Evolutionary conservation across 805 yeast genomes (phyloP).

Genomic region (Kluyveromyces lactis): DNA sequence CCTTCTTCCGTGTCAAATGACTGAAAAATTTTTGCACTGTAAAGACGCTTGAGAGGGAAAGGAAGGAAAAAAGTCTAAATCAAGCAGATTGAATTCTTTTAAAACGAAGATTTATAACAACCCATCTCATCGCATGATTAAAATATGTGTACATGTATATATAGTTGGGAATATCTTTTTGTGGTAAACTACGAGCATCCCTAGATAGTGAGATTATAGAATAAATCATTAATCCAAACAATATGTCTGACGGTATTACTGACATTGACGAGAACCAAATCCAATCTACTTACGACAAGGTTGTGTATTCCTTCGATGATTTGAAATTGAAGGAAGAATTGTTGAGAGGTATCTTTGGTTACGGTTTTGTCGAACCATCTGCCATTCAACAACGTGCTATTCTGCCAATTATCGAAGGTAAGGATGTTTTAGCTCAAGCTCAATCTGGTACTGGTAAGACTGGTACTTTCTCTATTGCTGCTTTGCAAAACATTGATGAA

Average conservation of each 20-base stretch:
- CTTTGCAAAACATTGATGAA: conserved; percentile 68
- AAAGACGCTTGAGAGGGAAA: too few relatives aligned
- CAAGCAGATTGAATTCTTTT: too few relatives aligned
- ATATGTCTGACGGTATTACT: conserved; percentile 53
- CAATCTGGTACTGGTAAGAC: conserved; percentile 99
- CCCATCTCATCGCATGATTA: neutral
- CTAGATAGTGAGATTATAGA: too few relatives aligned
- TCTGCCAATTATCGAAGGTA: conserved; percentile 85
- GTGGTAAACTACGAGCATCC: too few relatives aligned
- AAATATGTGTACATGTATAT: neutral
- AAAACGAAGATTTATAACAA: too few relatives aligned
- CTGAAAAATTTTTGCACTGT: conserved; percentile 3
- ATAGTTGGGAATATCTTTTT: too few relatives aligned
- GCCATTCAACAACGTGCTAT: conserved; percentile 98
- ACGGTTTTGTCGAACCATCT: conserved; percentile 94
- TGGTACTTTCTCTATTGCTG: conserved; percentile 89
- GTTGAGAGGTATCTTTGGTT: conserved; percentile 64
- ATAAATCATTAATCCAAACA: conserved; percentile 4
- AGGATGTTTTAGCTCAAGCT: conserved; percentile 97
- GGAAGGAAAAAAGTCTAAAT: too few relatives aligned
- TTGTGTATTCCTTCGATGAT: conserved; percentile 68
- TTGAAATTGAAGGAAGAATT: conserved; percentile 62
- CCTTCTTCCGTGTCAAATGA: conserved; percentile 6
- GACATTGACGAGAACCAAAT: conserved; percentile 79
- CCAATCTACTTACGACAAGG: conserved; percentile 94